Evolutionary conservation across 164 flowering plant genomes (phyloP).

Genomic region (Chimonanthus salicifolius): DNA sequence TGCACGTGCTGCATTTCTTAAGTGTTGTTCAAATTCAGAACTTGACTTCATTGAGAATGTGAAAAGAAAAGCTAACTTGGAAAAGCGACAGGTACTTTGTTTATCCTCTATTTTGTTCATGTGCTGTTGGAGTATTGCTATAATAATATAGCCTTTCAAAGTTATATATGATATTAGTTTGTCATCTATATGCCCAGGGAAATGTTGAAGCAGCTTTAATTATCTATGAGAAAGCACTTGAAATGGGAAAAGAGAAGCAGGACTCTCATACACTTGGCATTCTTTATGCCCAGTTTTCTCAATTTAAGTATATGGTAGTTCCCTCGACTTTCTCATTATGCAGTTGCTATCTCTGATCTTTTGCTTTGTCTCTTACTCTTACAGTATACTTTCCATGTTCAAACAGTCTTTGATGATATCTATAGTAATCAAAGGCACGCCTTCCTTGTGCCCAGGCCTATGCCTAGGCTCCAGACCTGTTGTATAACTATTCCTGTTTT

Average conservation of each 20-base stretch:
- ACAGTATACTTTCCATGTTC: background rate
- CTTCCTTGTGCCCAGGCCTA: too few species aligned
- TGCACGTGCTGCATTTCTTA: conserved; percentile 59
- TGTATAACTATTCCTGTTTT: too few species aligned
- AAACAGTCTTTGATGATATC: too few species aligned
- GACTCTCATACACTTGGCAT: conserved; percentile 35
- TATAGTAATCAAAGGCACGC: too few species aligned
- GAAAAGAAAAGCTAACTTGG: conserved; percentile 68
- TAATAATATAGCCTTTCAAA: too few species aligned
- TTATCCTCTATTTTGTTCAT: background rate
- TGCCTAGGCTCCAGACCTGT: too few species aligned
- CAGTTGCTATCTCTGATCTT: background rate
- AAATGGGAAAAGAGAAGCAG: conserved; percentile 36
- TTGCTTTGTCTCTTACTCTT: too few species aligned
- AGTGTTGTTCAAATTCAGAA: conserved; percentile 27
- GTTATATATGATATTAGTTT: too few species aligned
- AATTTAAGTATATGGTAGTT: conserved; percentile 61
- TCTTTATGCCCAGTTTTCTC: conserved; percentile 51
- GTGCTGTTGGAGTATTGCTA: background rate
- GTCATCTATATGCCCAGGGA: conserved; percentile 45
- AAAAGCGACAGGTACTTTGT: conserved; percentile 64
- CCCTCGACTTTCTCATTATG: background rate
- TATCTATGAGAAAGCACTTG: conserved; percentile 61
- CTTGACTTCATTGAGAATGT: conserved; percentile 46
- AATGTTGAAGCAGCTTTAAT: conserved; percentile 52